phyloP scores from a whole-genome alignment of 768 basidiomycete genomes.

The Ramaria sp. region DNA sequence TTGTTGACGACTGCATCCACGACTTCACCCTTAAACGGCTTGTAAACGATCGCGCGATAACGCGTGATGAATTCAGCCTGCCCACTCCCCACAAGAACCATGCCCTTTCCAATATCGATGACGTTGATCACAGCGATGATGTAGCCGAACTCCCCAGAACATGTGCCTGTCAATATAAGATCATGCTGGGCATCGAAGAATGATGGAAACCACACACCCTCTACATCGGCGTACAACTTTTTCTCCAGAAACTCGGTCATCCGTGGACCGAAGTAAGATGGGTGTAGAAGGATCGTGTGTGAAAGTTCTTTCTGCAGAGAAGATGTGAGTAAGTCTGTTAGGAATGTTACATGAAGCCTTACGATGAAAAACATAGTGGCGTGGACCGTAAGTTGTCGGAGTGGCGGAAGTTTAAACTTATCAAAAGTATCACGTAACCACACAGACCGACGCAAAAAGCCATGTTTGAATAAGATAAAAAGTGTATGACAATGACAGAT shows the following conservation, averaged over 20 bases:
- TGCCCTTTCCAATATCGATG: slow-evolving; percentile 84
- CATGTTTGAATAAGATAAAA: no score
- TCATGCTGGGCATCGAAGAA: neutral
- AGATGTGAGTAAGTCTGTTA: neutral
- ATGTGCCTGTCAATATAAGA: slow-evolving; percentile 47
- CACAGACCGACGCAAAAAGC: no score
- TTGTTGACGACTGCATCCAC: slow-evolving; percentile 94
- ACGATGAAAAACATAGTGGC: neutral
- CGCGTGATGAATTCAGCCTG: slow-evolving; percentile 93
- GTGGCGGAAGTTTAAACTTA: no score
- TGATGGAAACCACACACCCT: slow-evolving; percentile 22
- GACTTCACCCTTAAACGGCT: slow-evolving; percentile 99
- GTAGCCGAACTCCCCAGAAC: slow-evolving; percentile 90
- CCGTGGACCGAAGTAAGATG: slow-evolving; percentile 95
- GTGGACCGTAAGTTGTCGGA: no score
- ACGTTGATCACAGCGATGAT: slow-evolving; percentile 89
- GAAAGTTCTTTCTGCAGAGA: slow-evolving; percentile 77
- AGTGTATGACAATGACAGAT: no score
- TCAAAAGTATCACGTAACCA: no score
- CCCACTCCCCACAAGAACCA: slow-evolving; percentile 83
- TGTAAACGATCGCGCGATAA: slow-evolving; percentile 96
- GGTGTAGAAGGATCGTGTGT: slow-evolving; percentile 95
- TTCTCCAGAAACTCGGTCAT: slow-evolving; percentile 89
- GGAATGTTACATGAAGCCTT: neutral
- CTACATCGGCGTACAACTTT: slow-evolving; percentile 91